Evolutionary conservation across 1,284 basidiomycete species (phyloP).

Genomic region (Ceratobasidium sp.): DNA sequence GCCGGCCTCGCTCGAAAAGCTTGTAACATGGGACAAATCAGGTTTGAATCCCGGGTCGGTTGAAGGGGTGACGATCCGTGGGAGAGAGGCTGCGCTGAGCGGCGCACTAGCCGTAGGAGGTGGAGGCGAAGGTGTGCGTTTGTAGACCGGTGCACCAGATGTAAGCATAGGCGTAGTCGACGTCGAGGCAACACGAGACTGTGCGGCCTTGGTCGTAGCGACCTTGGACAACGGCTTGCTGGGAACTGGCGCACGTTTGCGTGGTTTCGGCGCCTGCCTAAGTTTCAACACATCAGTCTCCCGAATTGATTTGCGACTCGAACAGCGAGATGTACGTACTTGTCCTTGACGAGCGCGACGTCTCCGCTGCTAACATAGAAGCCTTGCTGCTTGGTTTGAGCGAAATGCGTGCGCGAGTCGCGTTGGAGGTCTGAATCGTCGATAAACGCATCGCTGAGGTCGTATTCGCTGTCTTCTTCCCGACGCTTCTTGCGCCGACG

Average conservation of each 20-base stretch:
- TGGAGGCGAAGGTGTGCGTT: constrained; percentile 18
- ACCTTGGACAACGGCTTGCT: constrained; percentile 28
- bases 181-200: constrained; percentile 11
- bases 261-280: constrained; percentile 29
- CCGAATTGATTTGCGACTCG: background rate
- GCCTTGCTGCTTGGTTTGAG: constrained; percentile 92
- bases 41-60: constrained; percentile 28
- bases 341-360: constrained; percentile 83
- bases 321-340: constrained; percentile 47
- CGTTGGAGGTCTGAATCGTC: constrained; percentile 94
- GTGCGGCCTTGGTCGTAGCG: constrained; percentile 23
- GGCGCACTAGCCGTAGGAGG: background rate
- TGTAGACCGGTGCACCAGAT: constrained; percentile 30
- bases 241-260: constrained; percentile 21
- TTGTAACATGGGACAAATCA: background rate
- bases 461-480: constrained; percentile 76
- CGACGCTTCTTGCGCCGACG: constrained; percentile 60
- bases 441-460: constrained; percentile 92
- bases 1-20: constrained; percentile 37
- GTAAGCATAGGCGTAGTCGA: constrained; percentile 27
- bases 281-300: constrained; percentile 4
- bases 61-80: constrained; percentile 14
- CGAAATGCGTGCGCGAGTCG: constrained; percentile 89
- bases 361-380: constrained; percentile 91
- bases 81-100: background rate